A percentile compares a stretch with the other conserved stretches of the same genome.
phyloP scores from a whole-genome alignment of 1,284 basidiomycete genomes.

The Pseudomicrostroma phylloplanum region DNA sequence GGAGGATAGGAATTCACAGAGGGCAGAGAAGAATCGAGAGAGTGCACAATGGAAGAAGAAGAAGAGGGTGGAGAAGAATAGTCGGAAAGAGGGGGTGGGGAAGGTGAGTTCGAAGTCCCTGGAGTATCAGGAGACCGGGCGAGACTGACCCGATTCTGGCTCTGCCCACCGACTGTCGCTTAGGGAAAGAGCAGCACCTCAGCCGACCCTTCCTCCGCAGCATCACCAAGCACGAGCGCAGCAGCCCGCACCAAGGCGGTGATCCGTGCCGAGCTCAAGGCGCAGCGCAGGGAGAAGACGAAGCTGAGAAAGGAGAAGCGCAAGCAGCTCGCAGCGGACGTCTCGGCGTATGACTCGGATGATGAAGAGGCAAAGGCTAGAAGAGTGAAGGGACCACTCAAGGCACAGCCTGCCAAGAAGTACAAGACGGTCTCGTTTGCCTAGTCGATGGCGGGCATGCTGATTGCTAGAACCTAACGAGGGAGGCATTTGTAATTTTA shows the following conservation, averaged over 20 bases:
- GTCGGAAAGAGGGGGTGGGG: not conserved
- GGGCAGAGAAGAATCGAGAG: slow-evolving; percentile 2
- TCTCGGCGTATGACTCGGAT: not conserved
- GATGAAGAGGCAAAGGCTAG: not conserved
- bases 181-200: too few species aligned
- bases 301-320: slow-evolving; percentile 5
- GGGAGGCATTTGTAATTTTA: too few species aligned
- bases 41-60: not conserved
- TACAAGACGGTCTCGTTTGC: not conserved
- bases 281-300: not conserved
- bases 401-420: not conserved
- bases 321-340: not conserved
- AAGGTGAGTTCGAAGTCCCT: not conserved
- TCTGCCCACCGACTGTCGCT: too few species aligned
- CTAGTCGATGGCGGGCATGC: not conserved
- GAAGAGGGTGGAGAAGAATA: not conserved
- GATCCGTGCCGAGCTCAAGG: slow-evolving; percentile 4
- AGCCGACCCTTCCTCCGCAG: too few species aligned
- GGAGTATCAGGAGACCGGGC: too few species aligned
- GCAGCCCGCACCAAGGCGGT: not conserved
- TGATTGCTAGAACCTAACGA: too few species aligned
- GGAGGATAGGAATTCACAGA: not conserved
- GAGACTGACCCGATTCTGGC: not conserved
- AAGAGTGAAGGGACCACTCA: not conserved
- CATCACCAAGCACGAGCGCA: not conserved